These are phyloP conservation scores for Neolecta irregularis DNA, from an alignment of 1,139 yeast genomes.

Conservation along the genomic window DNA sequence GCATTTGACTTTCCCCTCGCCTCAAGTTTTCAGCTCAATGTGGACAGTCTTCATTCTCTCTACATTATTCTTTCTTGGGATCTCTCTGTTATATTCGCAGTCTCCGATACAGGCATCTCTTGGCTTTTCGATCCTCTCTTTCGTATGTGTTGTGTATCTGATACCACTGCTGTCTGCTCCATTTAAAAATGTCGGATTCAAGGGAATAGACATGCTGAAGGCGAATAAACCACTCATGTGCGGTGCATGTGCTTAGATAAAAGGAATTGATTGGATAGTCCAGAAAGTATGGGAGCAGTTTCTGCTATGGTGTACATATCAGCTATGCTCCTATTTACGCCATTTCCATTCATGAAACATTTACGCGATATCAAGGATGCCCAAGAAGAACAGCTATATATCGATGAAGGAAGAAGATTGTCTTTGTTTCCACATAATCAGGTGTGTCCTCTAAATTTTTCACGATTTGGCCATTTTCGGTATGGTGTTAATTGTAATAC, in stretches of 20 bases:
- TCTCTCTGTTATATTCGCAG: too few relatives aligned
- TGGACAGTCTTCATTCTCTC: background rate
- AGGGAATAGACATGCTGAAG: constrained; percentile 73
- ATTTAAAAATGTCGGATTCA: constrained; percentile 62
- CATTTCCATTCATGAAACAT: constrained; percentile 78
- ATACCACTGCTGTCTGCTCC: constrained; percentile 54
- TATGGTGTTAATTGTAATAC: too few relatives aligned
- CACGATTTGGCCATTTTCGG: background rate
- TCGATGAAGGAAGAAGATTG: background rate
- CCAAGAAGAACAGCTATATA: constrained; percentile 21
- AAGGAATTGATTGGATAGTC: constrained; percentile 20
- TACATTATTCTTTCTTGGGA: constrained; percentile 16
- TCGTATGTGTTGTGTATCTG: constrained; percentile 38
- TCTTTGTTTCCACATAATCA: constrained; percentile 5
- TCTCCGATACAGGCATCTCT: constrained; percentile 23
- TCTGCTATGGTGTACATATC: constrained; percentile 69
- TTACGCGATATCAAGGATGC: constrained; percentile 46
- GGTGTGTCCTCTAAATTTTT: background rate
- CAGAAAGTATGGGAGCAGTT: constrained; percentile 86
- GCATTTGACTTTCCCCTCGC: too few relatives aligned
- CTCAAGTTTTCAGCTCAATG: too few relatives aligned
- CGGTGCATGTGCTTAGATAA: background rate
- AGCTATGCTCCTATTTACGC: constrained; percentile 70
- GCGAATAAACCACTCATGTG: constrained; percentile 43
- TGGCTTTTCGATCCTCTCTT: constrained; percentile 58